Percentiles rank a stretch among this genome's conserved stretches.
phyloP scores from a whole-genome alignment of 2,329 filamentous ascomycete genomes.

The Claviceps maximensis region DNA sequence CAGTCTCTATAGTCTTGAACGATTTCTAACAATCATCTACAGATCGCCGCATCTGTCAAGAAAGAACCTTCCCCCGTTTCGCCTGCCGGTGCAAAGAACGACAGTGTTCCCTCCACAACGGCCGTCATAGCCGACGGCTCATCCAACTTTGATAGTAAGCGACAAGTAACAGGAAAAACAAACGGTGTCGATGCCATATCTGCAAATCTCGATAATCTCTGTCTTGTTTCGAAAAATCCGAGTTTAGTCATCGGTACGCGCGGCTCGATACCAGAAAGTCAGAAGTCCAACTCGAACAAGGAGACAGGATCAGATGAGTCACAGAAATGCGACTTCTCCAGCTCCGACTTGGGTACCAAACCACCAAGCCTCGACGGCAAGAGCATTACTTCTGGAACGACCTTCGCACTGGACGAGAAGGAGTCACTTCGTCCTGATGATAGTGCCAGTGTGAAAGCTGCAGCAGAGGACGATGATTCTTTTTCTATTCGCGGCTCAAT shows the following conservation, averaged over 20 bases:
- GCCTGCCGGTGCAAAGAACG: conserved; percentile 3
- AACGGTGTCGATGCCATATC: conserved; percentile 15
- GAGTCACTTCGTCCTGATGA: conserved; percentile 90
- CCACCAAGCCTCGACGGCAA: conserved; percentile 86
- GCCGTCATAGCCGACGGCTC: conserved; percentile 8
- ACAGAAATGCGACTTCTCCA: conserved; percentile 48
- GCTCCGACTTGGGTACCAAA: conserved; percentile 58
- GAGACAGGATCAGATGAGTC: conserved; percentile 43
- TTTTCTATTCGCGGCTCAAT: conserved; percentile 66
- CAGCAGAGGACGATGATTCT: conserved; percentile 79
- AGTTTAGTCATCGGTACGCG: conserved; percentile 38
- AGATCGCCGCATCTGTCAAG: conserved; percentile 36
- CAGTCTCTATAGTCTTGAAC: background rate
- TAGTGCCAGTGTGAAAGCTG: conserved; percentile 79
- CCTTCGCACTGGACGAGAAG: conserved; percentile 93
- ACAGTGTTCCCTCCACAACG: conserved; percentile 8
- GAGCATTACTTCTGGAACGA: conserved; percentile 85
- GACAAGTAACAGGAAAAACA: conserved; percentile 8
- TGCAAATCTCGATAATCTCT: conserved; percentile 18
- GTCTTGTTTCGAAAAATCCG: conserved; percentile 18
- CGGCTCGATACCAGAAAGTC: conserved; percentile 22
- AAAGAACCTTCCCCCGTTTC: conserved; percentile 12
- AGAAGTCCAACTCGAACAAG: conserved; percentile 16
- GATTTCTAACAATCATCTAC: conserved; percentile 2
- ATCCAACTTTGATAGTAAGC: conserved; percentile 8